Evolutionary conservation across 2,329 filamentous ascomycete genomes (phyloP).

Genomic region (Colletotrichum liriopes): DNA sequence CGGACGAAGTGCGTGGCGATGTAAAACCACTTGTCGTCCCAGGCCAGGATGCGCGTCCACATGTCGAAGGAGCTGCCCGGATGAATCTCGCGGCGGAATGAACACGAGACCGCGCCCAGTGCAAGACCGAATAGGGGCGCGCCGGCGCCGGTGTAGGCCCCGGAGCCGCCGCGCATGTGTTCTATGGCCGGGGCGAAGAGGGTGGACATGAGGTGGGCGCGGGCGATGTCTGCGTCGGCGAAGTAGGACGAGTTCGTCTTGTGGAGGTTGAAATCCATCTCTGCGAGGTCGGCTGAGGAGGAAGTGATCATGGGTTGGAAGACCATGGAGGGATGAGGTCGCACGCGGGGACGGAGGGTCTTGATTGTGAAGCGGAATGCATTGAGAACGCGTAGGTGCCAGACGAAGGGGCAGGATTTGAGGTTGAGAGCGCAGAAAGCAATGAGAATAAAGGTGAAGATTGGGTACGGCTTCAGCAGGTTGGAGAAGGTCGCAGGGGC

Average conservation of each 20-base stretch:
- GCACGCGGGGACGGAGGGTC: slow-evolving; percentile 1
- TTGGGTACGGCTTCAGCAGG: background rate
- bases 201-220: slow-evolving; percentile 74
- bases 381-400: slow-evolving; percentile 23
- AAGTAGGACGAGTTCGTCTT: slow-evolving; percentile 82
- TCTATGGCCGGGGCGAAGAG: slow-evolving; percentile 55
- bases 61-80: slow-evolving; percentile 2
- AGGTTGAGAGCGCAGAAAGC: slow-evolving; percentile 6
- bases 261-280: slow-evolving; percentile 82
- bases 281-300: slow-evolving; percentile 72
- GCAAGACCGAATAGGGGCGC: slow-evolving; percentile 52
- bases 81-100: slow-evolving; percentile 58
- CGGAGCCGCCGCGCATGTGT: slow-evolving; percentile 51
- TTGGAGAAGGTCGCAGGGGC: too few relatives aligned
- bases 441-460: background rate
- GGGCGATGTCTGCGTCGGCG: slow-evolving; percentile 77
- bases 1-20: slow-evolving; percentile 68
- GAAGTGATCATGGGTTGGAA: slow-evolving; percentile 76
- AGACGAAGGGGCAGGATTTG: slow-evolving; percentile 8
- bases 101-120: slow-evolving; percentile 70
- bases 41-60: slow-evolving; percentile 13
- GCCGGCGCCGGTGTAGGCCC: slow-evolving; percentile 49
- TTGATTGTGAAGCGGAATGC: slow-evolving; percentile 24
- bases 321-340: slow-evolving; percentile 49
- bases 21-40: slow-evolving; percentile 35